phyloP scores from a whole-genome alignment of 352 stramenopile species.

The Phytophthora sp. region DNA sequence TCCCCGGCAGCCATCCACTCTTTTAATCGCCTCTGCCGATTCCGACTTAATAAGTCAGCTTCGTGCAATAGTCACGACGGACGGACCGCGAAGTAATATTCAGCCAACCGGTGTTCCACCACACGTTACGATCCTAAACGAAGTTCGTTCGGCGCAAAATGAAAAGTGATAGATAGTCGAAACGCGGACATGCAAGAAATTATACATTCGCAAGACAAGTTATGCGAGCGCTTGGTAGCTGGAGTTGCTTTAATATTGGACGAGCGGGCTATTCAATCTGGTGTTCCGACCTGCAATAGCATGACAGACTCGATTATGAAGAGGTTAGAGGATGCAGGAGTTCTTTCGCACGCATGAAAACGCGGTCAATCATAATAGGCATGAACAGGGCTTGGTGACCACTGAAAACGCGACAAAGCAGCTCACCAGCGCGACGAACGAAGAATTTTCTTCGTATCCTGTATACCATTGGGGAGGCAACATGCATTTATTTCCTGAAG shows the following conservation, averaged over 20 bases:
- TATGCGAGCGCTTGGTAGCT: neutral
- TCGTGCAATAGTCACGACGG: too few species aligned
- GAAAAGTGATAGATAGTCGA: neutral
- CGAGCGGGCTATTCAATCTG: neutral
- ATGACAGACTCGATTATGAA: neutral
- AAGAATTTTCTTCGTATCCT: neutral
- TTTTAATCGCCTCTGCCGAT: too few species aligned
- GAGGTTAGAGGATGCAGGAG: neutral
- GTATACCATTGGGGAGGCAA: slow-evolving; percentile 16
- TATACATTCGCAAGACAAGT: neutral
- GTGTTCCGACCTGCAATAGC: neutral
- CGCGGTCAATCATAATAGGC: neutral
- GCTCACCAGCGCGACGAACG: neutral
- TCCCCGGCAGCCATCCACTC: too few species aligned
- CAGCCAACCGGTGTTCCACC: too few species aligned
- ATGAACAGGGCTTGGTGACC: neutral
- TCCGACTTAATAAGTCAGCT: too few species aligned
- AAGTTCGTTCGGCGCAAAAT: neutral
- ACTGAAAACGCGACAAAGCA: neutral
- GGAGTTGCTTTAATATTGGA: neutral
- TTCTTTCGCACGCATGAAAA: neutral
- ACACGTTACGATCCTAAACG: too few species aligned
- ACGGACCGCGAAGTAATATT: too few species aligned
- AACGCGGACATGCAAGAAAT: neutral
- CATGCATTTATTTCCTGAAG: slow-evolving; percentile 7